Evolutionary conservation across 345 rosid species (phyloP).

Genomic region (Hypericum androsaemum): DNA sequence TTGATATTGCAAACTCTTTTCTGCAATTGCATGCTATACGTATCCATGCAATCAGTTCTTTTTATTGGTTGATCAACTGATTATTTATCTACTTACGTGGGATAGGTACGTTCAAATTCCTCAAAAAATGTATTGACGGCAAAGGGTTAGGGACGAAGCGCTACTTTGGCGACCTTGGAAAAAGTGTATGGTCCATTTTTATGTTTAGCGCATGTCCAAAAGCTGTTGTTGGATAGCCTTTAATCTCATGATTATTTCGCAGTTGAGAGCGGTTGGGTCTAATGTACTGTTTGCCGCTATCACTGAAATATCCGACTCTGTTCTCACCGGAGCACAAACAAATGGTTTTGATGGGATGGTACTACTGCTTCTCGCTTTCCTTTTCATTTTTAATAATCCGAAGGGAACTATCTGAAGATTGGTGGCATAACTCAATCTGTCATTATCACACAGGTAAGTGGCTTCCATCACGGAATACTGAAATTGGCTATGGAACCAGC

Average conservation of each 20-base stretch:
- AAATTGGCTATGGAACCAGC: slow-evolving; percentile 97
- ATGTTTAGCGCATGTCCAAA: slow-evolving; percentile 9
- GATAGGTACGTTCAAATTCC: slow-evolving; percentile 75
- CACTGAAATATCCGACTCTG: slow-evolving; percentile 86
- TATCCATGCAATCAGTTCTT: background rate
- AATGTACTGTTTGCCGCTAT: slow-evolving; percentile 72
- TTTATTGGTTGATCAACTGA: slow-evolving; percentile 8
- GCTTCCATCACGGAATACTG: slow-evolving; percentile 84
- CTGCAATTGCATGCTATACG: too few species aligned
- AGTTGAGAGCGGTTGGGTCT: slow-evolving; percentile 83
- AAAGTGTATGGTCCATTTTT: slow-evolving; percentile 48
- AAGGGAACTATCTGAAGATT: background rate
- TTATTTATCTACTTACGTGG: slow-evolving; percentile 16
- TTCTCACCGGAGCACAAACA: slow-evolving; percentile 81
- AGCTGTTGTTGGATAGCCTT: slow-evolving; percentile 7
- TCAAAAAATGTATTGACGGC: slow-evolving; percentile 60
- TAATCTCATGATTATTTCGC: slow-evolving; percentile 29
- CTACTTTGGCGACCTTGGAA: slow-evolving; percentile 86
- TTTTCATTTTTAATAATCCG: background rate
- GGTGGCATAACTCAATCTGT: slow-evolving; percentile 7
- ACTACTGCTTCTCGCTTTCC: slow-evolving; percentile 3
- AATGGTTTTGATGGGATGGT: slow-evolving; percentile 96
- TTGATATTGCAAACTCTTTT: too few species aligned
- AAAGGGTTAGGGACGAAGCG: slow-evolving; percentile 82
- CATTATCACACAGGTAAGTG: slow-evolving; percentile 43